These are phyloP conservation scores for Alternaria panax DNA, from an alignment of 2,329 filamentous ascomycete species.

Conservation along the genomic window DNA sequence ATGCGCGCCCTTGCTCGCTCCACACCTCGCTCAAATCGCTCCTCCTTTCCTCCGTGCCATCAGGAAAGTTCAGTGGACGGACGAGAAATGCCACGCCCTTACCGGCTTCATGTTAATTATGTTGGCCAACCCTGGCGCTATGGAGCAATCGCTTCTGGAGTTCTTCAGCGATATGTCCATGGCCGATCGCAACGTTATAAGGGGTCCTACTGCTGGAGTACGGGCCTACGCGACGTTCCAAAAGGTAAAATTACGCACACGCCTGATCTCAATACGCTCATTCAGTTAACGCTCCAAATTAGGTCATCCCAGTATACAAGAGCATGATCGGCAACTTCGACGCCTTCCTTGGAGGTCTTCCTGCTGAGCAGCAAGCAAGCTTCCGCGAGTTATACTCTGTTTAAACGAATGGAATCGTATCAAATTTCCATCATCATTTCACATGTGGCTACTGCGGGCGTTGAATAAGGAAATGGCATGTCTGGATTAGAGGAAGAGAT, in stretches of 20 bases:
- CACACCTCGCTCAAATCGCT: constrained; percentile 80
- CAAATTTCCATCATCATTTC: constrained; percentile 23
- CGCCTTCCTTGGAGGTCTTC: constrained; percentile 57
- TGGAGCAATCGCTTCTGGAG: constrained; percentile 82
- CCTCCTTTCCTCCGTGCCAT: constrained; percentile 83
- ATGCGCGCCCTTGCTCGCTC: constrained; percentile 77
- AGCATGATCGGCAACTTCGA: constrained; percentile 63
- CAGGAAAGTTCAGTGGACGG: constrained; percentile 82
- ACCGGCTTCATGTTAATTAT: constrained; percentile 88
- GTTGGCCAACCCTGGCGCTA: constrained; percentile 84
- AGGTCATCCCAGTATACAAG: constrained; percentile 64
- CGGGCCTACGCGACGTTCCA: constrained; percentile 74
- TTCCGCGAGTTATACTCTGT: constrained; percentile 54
- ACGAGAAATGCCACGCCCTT: constrained; percentile 94
- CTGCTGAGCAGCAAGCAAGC: constrained; percentile 52
- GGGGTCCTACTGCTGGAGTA: constrained; percentile 63
- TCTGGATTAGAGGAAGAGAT: constrained; percentile 32
- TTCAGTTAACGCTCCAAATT: constrained; percentile 16
- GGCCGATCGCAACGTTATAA: constrained; percentile 63
- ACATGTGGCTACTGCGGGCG: constrained; percentile 30
- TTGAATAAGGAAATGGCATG: constrained; percentile 24
- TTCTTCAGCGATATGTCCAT: constrained; percentile 86
- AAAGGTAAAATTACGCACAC: constrained; percentile 58
- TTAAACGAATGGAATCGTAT: constrained; percentile 22
- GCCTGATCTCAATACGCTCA: neutral